Base-by-base conservation (phyloP, 768 basidiomycete species). In the Agrocybe chaxingu region DNA sequence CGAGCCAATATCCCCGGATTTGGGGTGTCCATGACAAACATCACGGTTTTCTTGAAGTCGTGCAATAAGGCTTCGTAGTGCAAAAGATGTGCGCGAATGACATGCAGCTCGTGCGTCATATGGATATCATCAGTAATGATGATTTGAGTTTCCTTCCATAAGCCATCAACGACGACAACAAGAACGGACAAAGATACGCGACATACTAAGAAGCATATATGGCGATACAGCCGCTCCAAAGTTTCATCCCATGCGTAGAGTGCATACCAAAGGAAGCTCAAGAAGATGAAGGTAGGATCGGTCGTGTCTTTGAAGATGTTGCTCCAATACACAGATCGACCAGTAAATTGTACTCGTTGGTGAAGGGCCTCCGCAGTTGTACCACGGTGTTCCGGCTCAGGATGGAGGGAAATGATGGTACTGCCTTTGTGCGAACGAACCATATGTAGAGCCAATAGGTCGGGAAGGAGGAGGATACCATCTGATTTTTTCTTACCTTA, bases 201-300 rank as follows among this genome's bases (percentile, higher is more conserved):
- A 57, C 72, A 37, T 51, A 74, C 77, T 50, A 84, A 64, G 49
- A 53, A 68, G 50, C 72, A 76, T 18, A 84, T 72, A 55, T 84
- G 78, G 8, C 57, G 54, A 49, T 81, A 82, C 33, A 84, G 57
- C 10, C 66, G 63, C 55, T 82, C 81, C 19, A 82, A 67, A 0
- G 79, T 65, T 60, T 84, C 79, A 43, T 84, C 82, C 72, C 82
- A 84, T 0, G 80, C 74, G 57, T 84, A 84, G 24, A 82, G 56
- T 0, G 79, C 74, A 49, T 81, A 81, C 82, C 82, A 84, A 18
- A 84, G 61, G 6, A 77, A 63, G 41, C 75, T 68, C 5, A 84
- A 55, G 40, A 83, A 66, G 7, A 83, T 57, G 48, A 82, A 81
- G 0, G 81, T 84, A 6, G 81, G 78, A 50, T 83, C 82, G 4